A percentile compares a stretch with the other conserved stretches of the same genome.
Conservation (phyloP, 371 early-diverging fungal genomes). For the Rhizopus sp. region DNA sequence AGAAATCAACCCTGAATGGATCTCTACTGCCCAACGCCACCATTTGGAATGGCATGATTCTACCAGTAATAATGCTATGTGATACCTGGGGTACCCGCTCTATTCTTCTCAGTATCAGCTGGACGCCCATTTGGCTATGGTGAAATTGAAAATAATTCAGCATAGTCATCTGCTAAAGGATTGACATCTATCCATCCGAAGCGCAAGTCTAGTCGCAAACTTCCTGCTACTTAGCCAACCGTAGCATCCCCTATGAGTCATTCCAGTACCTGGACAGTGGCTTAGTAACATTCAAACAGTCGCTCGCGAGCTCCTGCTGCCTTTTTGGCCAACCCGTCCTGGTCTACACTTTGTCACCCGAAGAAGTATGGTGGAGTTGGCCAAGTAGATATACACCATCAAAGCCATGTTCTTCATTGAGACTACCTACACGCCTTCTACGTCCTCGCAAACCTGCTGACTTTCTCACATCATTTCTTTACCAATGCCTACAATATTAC, state of each 20-base stretch:
- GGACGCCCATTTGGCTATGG: not conserved
- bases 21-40: not conserved
- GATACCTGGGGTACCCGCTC: slow-evolving; percentile 19
- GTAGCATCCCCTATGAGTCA: slow-evolving; percentile 8
- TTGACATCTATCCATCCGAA: slow-evolving; percentile 4
- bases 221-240: slow-evolving; percentile 6
- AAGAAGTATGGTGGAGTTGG: no score
- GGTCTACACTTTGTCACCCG: no score
- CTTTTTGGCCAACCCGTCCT: no score
- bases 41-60: no score
- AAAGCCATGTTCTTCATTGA: no score
- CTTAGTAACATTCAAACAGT: not conserved
- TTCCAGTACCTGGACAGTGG: slow-evolving; percentile 1
- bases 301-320: not conserved
- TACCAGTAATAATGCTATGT: no score
- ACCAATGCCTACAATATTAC: no score
- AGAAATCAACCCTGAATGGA: not conserved
- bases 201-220: slow-evolving; percentile 7
- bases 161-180: not conserved
- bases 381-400: no score
- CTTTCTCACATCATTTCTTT: no score
- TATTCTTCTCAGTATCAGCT: not conserved
- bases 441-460: no score
- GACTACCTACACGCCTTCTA: no score
- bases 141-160: not conserved